Conservation (phyloP, 2,329 filamentous ascomycete species). For the Aspergillus neotritici region DNA sequence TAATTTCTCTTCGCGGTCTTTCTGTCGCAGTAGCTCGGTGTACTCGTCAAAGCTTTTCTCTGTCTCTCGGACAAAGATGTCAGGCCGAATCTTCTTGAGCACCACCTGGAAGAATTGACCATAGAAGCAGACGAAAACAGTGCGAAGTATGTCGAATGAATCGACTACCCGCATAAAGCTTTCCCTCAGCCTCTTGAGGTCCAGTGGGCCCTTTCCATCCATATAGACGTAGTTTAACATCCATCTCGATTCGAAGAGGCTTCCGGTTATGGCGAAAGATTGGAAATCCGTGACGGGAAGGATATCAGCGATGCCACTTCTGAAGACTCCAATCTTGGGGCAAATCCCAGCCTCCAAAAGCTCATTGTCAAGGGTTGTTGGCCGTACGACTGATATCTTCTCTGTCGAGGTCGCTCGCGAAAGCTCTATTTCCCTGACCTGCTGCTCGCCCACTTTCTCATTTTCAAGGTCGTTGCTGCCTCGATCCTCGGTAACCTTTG, state of each 20-base stretch:
- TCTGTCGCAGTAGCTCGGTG: conserved; percentile 48
- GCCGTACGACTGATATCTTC: conserved; percentile 22
- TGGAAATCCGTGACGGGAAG: conserved; percentile 52
- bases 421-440: not conserved
- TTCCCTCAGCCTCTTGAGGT: conserved; percentile 42
- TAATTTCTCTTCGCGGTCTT: conserved; percentile 53
- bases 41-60: conserved; percentile 50
- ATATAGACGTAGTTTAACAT: conserved; percentile 55
- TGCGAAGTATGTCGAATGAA: conserved; percentile 60
- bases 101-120: conserved; percentile 53
- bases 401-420: conserved; percentile 3
- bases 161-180: conserved; percentile 49
- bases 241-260: conserved; percentile 34
- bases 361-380: conserved; percentile 21
- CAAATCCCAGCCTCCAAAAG: conserved; percentile 48
- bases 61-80: conserved; percentile 50
- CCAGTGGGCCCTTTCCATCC: conserved; percentile 42
- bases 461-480: conserved; percentile 3
- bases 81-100: conserved; percentile 49
- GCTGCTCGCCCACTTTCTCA: conserved; percentile 7
- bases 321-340: conserved; percentile 47
- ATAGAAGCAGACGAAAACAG: conserved; percentile 55
- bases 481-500: conserved; percentile 11
- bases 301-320: conserved; percentile 51
- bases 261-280: conserved; percentile 33